Conservation (phyloP, 2,329 filamentous ascomycete genomes). For the Curvularia verruculosa region DNA sequence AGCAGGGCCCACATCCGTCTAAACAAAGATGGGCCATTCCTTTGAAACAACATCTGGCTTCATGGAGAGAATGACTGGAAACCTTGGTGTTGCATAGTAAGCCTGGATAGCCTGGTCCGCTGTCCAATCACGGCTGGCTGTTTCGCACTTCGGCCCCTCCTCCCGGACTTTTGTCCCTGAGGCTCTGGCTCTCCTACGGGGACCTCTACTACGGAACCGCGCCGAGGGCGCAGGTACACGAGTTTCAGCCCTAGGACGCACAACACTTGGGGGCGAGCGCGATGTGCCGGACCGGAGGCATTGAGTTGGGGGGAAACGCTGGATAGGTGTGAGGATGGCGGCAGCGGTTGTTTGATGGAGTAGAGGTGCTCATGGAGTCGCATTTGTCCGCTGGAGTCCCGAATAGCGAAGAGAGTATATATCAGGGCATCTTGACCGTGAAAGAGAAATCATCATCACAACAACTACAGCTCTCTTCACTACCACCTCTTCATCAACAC, state of each 20-base stretch:
- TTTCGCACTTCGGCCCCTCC: slow-evolving; percentile 39
- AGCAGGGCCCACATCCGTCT: background rate
- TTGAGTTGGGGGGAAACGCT: slow-evolving; percentile 31
- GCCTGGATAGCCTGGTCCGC: background rate
- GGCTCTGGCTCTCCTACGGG: slow-evolving; percentile 42
- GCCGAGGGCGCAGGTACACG: slow-evolving; percentile 29
- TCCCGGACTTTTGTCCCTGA: slow-evolving; percentile 25
- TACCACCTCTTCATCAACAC: slow-evolving; percentile 12
- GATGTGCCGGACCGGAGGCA: slow-evolving; percentile 39
- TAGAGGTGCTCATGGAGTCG: slow-evolving; percentile 30
- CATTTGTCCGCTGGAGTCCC: slow-evolving; percentile 42
- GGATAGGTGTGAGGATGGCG: slow-evolving; percentile 28
- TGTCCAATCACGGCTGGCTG: slow-evolving; percentile 25
- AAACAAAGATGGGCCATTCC: slow-evolving; percentile 21
- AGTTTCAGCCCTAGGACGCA: slow-evolving; percentile 38
- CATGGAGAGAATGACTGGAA: slow-evolving; percentile 18
- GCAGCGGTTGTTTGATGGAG: slow-evolving; percentile 28
- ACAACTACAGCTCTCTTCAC: slow-evolving; percentile 22
- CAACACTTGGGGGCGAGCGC: slow-evolving; percentile 31
- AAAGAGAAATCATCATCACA: slow-evolving; percentile 29
- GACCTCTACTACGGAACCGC: slow-evolving; percentile 31
- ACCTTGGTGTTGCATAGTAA: slow-evolving; percentile 23
- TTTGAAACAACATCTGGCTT: slow-evolving; percentile 25
- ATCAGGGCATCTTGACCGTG: slow-evolving; percentile 28
- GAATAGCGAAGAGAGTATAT: slow-evolving; percentile 41